Conservation (phyloP, 495 filamentous ascomycete species). For the Aspergillus nidulans region DNA sequence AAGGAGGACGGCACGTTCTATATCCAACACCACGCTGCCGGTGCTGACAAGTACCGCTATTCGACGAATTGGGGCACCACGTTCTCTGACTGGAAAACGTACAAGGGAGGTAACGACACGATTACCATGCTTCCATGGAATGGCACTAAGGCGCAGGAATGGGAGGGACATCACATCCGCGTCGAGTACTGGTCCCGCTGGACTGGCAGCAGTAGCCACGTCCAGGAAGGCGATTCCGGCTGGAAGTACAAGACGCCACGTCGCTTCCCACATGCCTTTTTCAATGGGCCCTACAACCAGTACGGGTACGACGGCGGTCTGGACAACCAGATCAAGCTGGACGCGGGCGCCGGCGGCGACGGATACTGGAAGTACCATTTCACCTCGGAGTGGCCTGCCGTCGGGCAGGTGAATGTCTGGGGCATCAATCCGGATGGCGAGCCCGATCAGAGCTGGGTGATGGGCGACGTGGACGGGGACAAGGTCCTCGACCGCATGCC, state of each 20-base stretch:
- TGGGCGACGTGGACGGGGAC: slow-evolving; percentile 59
- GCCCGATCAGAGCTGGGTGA: slow-evolving; percentile 54
- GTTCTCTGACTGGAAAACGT: slow-evolving; percentile 56
- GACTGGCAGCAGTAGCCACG: slow-evolving; percentile 58
- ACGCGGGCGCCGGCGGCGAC: slow-evolving; percentile 23
- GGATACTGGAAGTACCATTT: slow-evolving; percentile 58
- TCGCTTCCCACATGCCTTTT: slow-evolving; percentile 59
- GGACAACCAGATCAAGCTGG: slow-evolving; percentile 48
- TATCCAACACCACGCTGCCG: slow-evolving; percentile 56
- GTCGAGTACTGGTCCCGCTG: slow-evolving; percentile 64
- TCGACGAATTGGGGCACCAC: slow-evolving; percentile 56
- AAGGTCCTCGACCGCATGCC: slow-evolving; percentile 59
- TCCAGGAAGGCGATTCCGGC: slow-evolving; percentile 56
- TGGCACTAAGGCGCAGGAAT: slow-evolving; percentile 55
- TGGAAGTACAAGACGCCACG: slow-evolving; percentile 36
- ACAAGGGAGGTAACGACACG: slow-evolving; percentile 45
- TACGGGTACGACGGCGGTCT: slow-evolving; percentile 65
- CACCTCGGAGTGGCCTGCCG: slow-evolving; percentile 61
- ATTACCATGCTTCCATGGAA: slow-evolving; percentile 48
- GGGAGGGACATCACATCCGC: slow-evolving; percentile 61
- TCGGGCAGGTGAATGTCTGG: slow-evolving; percentile 63
- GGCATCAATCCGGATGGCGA: slow-evolving; percentile 61
- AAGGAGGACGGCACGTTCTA: slow-evolving; percentile 36
- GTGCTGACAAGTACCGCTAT: slow-evolving; percentile 61
- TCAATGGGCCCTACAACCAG: slow-evolving; percentile 62